Base-by-base conservation (phyloP, 2,329 filamentous ascomycete genomes). In the Colletotrichum navitas region DNA sequence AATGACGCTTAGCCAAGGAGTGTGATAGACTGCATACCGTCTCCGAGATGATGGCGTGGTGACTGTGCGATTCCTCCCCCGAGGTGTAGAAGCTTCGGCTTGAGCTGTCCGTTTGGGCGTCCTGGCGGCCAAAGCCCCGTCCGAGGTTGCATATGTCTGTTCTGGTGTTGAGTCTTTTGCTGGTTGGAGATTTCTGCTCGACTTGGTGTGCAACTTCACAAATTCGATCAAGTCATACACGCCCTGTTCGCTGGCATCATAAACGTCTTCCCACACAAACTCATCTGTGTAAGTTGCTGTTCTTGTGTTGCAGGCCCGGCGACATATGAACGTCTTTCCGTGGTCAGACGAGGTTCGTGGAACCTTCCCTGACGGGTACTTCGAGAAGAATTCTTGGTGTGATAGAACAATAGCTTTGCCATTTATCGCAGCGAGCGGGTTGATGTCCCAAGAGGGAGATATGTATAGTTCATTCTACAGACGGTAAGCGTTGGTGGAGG, bases 201-300 rank as follows among this genome's bases (percentile, higher is more conserved):
- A 87, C 78, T 93, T 94, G 18, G 96, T 97, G 66, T 90, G 88
- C 47, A 83, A 87, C 78, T 92, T 88, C 21, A 98, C 87, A 73
- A 92, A 83, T 39, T 92, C 87, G 45, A 93, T 85, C 55, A 97
- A 81, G 6, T 85, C 79, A 59, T 88, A 87, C 39, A 97, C 85
- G 74, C 92, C 88, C n/a, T 91, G 86, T 29, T 85, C 84, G 41
- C 85, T 85, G n/a, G 90, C 90, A 0, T 84, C 85, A 76, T 94
- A 97, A 2, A 97, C 82, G 54, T 97, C 90, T 78, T 98, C 94
- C 96, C 96, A 99, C 1, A 89, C 80, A 75, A 99, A 97, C 76
- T 98, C 94, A 18, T 96, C 90, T 0, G 95, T 98, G 79, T 98
- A 99, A 29, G 91, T 94, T 26, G 94, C 92, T 32, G 95, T 97